These are phyloP conservation scores for Hibiscus trionum DNA, from an alignment of 345 rosid genomes.

Conservation along the genomic window DNA sequence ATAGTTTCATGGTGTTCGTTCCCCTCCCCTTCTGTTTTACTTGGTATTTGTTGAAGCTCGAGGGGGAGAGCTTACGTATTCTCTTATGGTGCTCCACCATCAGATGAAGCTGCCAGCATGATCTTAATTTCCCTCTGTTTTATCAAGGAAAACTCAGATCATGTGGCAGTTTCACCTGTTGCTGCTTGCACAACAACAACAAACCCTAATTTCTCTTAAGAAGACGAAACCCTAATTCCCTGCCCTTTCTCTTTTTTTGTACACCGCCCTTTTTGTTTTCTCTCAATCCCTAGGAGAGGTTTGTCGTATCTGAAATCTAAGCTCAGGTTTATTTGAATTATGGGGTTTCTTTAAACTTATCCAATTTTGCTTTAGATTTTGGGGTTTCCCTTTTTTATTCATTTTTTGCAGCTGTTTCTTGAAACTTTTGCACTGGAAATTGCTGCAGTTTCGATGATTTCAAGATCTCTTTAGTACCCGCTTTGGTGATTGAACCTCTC, in stretches of 20 bases:
- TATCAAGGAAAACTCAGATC: constrained; percentile 57
- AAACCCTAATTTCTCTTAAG: neutral
- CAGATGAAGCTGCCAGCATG: constrained; percentile 99
- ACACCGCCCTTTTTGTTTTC: neutral
- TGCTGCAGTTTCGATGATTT: constrained; percentile 31
- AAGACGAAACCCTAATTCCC: neutral
- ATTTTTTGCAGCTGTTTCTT: neutral
- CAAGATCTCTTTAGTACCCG: constrained; percentile 17
- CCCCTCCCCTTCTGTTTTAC: neutral
- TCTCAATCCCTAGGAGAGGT: constrained; percentile 8
- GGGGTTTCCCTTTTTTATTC: neutral
- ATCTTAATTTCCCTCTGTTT: constrained; percentile 44
- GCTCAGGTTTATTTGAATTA: constrained; percentile 14
- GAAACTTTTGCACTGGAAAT: neutral
- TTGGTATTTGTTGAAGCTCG: neutral
- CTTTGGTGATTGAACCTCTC: constrained; percentile 31
- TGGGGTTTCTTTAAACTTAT: constrained; percentile 6
- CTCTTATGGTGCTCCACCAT: constrained; percentile 45
- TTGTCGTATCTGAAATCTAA: neutral
- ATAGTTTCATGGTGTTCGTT: constrained; percentile 2
- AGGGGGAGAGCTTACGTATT: neutral
- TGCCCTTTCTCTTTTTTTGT: neutral
- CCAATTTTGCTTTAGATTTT: neutral
- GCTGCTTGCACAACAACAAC: constrained; percentile 36
- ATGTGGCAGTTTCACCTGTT: constrained; percentile 89